A percentile compares a stretch with the other conserved stretches of the same genome.
These are phyloP conservation scores for Stagonosporopsis vannaccii DNA, from an alignment of 2,329 filamentous ascomycete genomes.

Conservation along the genomic window DNA sequence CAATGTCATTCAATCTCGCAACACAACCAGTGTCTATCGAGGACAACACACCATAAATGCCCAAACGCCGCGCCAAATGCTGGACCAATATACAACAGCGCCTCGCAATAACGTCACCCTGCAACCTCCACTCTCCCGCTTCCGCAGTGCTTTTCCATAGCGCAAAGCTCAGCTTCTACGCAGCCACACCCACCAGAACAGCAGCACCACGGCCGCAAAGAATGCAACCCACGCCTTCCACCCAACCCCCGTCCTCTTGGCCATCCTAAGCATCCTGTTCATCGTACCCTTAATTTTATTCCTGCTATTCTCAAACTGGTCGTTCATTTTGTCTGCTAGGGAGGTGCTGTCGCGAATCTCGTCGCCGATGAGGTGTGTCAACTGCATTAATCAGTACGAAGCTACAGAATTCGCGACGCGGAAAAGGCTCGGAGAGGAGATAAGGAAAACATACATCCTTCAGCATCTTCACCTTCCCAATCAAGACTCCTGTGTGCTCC, in stretches of 20 bases:
- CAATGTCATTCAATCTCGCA: not conserved
- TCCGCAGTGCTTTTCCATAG: not conserved
- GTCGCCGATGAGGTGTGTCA: slow-evolving; percentile 91
- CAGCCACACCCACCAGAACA: slow-evolving; percentile 94
- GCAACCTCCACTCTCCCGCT: not conserved
- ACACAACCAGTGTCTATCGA: not conserved
- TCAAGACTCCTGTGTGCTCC: slow-evolving; percentile 84
- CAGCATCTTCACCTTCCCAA: slow-evolving; percentile 85
- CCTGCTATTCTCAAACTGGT: slow-evolving; percentile 86
- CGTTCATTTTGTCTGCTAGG: slow-evolving; percentile 94
- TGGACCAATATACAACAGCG: not conserved
- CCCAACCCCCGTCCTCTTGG: slow-evolving; percentile 88
- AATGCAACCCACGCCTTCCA: slow-evolving; percentile 95
- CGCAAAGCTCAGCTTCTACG: not conserved
- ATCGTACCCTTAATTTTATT: slow-evolving; percentile 87
- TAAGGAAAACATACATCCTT: slow-evolving; percentile 73
- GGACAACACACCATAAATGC: not conserved
- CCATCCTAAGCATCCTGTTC: slow-evolving; percentile 97
- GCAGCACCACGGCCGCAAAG: slow-evolving; percentile 78
- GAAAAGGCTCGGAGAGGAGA: too few species aligned
- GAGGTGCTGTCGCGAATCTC: slow-evolving; percentile 91
- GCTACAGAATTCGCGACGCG: not conserved
- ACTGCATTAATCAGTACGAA: slow-evolving; percentile 49
- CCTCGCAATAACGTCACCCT: not conserved
- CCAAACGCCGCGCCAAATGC: slow-evolving; percentile 21